Evolutionary conservation across 2,329 filamentous ascomycete species (phyloP), one percentile per base, ranked within the genome.

Genomic region (Aureobasidium zeae): DNA sequence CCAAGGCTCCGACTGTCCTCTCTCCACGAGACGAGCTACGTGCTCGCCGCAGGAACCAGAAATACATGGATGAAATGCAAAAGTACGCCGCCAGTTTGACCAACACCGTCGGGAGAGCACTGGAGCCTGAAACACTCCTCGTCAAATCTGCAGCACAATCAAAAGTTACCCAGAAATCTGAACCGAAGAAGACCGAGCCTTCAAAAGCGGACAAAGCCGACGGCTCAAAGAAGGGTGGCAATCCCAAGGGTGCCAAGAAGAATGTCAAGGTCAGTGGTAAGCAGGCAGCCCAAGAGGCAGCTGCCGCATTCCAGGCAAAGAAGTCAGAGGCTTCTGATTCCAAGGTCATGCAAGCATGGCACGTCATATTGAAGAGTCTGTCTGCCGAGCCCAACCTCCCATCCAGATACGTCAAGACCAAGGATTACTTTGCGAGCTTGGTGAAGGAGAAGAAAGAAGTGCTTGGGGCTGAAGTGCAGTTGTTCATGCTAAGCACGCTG

Each of bases 31-130:
- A 63, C 51, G 62, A 58, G 37, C 60, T 57, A 42, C 65, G 56
- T 48, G 63, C 67, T 5, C 60, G 58, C 41, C 70, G 64, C 49
- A 64, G 64, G 42, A 77, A 81, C 32, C 81, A 86, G 52, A 68
- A 66, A 39, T 78, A 76, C 54, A 81, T 83, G 73, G 71, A 73
- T 1, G 78, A 83, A 47, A 82, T 82, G 61, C 70, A 71, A 20
- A 67, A 70, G 1, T 87, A 86, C 56, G 79, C 83, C 2, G 79
- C 77, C 10, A 84, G 79, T 58, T 65, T 86, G 34, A 83, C 79
- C 0, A 80, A 78, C 45, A 68, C 76, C 0, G 66, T 70, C 2
- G 80, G 79, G 3, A 82, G 77, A 50, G 65, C 64, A 2, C 67
- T 85, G 4, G 69, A 81, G 17, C 79, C 79, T 0, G 79, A 85